Evolutionary conservation across 768 basidiomycete species (phyloP), one percentile per base, ranked within the genome.

Genomic region (Pisolithus microcarpus): DNA sequence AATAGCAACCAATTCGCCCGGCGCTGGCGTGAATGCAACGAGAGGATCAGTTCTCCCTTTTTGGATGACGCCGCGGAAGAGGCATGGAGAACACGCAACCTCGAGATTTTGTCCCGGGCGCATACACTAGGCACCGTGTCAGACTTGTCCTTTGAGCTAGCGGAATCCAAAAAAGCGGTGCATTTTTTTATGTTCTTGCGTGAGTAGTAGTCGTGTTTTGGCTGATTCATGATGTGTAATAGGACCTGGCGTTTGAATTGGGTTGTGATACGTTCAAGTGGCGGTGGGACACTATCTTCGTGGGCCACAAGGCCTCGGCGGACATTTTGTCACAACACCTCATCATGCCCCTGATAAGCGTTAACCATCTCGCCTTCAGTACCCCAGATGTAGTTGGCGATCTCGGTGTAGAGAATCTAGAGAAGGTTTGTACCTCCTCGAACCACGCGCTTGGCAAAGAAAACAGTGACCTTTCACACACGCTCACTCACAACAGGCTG

Each of bases 301-400:
- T 85, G 36, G 85, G 86, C 7, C 71, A 80, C 62, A 82, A 74
- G 64, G 58, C 66, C 30, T 84, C 87, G 34, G 80, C 88, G 52
- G 84, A 87, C 46, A 71, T 88, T 49, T 73, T 91, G 47, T 90
- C 88, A 53, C 84, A 76, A 56, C 88, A 91, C 58, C 78, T 90
- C 56, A 81, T 90, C 55, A 70, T 84, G 53, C 88, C 88, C 7
- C 73, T 90, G 53, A 82, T 91, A 61, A 87, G 80, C 63, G 69
- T 79, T 43, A 81, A 75, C 52, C 81, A 88, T 64, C 66, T 87
- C 55, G 77, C 82, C 2, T 84, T 89, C 66, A 73, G 77, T 45
- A 81, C 81, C 36, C 58, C 78, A 48, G 78, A 85, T 53, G 66
- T 76, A 40, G 66, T 87, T 51, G 65, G 73, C 62, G 78, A 79